These are phyloP conservation scores for Alnus glutinosa DNA, from an alignment of 306 rosid genomes.

Conservation along the genomic window DNA sequence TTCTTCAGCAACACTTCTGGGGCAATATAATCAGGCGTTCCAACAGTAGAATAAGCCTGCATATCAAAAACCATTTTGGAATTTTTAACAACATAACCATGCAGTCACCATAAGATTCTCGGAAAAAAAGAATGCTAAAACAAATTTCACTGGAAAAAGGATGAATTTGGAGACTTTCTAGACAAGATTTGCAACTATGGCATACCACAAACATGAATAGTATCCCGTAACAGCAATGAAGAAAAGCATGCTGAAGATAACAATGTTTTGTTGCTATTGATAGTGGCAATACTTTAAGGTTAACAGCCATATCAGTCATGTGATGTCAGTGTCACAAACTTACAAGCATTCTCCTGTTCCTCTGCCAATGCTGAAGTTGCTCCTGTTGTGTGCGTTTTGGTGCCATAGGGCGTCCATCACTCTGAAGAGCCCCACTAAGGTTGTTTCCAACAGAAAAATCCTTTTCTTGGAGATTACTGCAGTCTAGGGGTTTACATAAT, in stretches of 20 bases:
- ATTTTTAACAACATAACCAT: background rate
- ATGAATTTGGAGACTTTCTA: slow-evolving; percentile 13
- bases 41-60: slow-evolving; percentile 98
- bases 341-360: slow-evolving; percentile 98
- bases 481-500: slow-evolving; percentile 94
- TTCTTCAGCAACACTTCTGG: slow-evolving; percentile 97
- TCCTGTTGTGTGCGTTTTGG: slow-evolving; percentile 98
- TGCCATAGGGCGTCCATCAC: slow-evolving; percentile 84
- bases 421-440: slow-evolving; percentile 90
- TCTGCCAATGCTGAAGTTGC: slow-evolving; percentile 98
- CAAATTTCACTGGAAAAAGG: slow-evolving; percentile 2
- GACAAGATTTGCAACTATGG: slow-evolving; percentile 21
- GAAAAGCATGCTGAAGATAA: slow-evolving; percentile 2
- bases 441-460: slow-evolving; percentile 80
- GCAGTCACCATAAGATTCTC: slow-evolving; percentile 11
- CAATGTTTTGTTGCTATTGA: background rate
- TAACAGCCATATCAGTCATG: slow-evolving; percentile 26
- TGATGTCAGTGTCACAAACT: slow-evolving; percentile 31
- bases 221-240: slow-evolving; percentile 13
- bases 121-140: slow-evolving; percentile 3
- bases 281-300: slow-evolving; percentile 25
- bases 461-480: slow-evolving; percentile 92
- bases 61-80: slow-evolving; percentile 25
- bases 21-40: slow-evolving; percentile 98
- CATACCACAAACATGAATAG: slow-evolving; percentile 7